Percentiles rank a stretch among this genome's conserved stretches.
Conservation (phyloP, 1,284 basidiomycete genomes). For the Ceraceosorus guamensis region DNA sequence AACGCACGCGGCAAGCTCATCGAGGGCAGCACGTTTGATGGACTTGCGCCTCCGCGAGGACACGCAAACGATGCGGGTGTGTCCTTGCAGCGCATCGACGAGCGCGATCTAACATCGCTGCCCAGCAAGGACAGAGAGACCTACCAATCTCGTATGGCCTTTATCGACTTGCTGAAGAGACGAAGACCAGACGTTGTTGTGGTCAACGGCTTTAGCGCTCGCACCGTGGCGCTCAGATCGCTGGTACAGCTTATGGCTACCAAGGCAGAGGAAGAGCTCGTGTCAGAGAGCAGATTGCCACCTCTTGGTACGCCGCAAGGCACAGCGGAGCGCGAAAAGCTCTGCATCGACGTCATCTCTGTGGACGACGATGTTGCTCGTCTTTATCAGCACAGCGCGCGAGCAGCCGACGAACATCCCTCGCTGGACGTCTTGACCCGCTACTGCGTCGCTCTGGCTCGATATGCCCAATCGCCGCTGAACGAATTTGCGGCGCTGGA, state of each 20-base stretch:
- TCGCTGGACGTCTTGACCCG: slow-evolving; percentile 72
- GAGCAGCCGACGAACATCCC: slow-evolving; percentile 78
- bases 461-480: slow-evolving; percentile 87
- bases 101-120: slow-evolving; percentile 7
- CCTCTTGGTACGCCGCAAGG: background rate
- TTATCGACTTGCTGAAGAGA: slow-evolving; percentile 70
- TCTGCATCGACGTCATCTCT: slow-evolving; percentile 59
- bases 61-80: slow-evolving; percentile 14
- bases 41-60: slow-evolving; percentile 48
- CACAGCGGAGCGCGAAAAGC: background rate
- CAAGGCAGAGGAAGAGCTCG: slow-evolving; percentile 6
- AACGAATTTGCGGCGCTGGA: slow-evolving; percentile 43
- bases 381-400: slow-evolving; percentile 82
- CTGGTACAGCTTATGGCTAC: slow-evolving; percentile 46
- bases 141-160: slow-evolving; percentile 39
- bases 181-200: slow-evolving; percentile 81
- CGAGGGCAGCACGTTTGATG: slow-evolving; percentile 76
- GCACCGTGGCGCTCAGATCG: slow-evolving; percentile 65
- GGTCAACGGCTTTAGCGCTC: slow-evolving; percentile 64
- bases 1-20: slow-evolving; percentile 82
- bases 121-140: slow-evolving; percentile 49
- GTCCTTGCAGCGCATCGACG: slow-evolving; percentile 9
- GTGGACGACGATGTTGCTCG: slow-evolving; percentile 86
- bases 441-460: slow-evolving; percentile 88
- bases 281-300: background rate